phyloP scores from a whole-genome alignment of 176 grass and related monocot genomes.

The Lolium rigidum region DNA sequence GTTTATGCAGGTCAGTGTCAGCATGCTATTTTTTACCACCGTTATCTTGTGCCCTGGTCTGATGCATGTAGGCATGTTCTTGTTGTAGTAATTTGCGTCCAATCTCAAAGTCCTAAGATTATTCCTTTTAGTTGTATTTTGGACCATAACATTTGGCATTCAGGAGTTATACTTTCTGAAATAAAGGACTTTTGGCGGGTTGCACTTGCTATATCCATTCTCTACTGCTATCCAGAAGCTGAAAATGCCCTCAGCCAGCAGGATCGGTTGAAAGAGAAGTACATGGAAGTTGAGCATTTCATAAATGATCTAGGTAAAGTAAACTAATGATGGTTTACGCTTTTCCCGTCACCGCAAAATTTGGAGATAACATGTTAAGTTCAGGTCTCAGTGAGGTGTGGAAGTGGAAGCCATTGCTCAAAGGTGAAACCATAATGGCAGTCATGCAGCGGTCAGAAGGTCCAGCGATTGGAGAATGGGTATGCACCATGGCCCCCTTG shows the following conservation, averaged over 20 bases:
- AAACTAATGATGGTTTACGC: background rate
- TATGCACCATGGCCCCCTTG: constrained; percentile 23
- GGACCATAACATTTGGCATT: background rate
- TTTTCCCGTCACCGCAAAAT: background rate
- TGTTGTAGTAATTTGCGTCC: background rate
- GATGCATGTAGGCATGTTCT: background rate
- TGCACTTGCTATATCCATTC: constrained; percentile 59
- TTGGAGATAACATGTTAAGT: background rate
- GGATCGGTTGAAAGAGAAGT: constrained; percentile 52
- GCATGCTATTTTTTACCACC: no score
- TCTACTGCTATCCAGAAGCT: constrained; percentile 44
- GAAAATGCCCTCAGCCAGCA: constrained; percentile 30
- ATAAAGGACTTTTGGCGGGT: constrained; percentile 88
- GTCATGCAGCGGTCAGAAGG: constrained; percentile 74
- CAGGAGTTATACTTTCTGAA: constrained; percentile 66
- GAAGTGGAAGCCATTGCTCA: constrained; percentile 66
- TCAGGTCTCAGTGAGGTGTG: constrained; percentile 70
- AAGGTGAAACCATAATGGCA: constrained; percentile 78
- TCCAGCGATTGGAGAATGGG: constrained; percentile 76
- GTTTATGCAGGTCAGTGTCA: constrained; percentile 67
- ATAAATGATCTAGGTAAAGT: constrained; percentile 68
- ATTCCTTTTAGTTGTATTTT: background rate
- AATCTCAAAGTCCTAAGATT: background rate
- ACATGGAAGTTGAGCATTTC: constrained; percentile 44
- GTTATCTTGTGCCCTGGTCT: background rate